Conservation (phyloP, 2,329 filamentous ascomycete species). For the Passalora sequoiae region DNA sequence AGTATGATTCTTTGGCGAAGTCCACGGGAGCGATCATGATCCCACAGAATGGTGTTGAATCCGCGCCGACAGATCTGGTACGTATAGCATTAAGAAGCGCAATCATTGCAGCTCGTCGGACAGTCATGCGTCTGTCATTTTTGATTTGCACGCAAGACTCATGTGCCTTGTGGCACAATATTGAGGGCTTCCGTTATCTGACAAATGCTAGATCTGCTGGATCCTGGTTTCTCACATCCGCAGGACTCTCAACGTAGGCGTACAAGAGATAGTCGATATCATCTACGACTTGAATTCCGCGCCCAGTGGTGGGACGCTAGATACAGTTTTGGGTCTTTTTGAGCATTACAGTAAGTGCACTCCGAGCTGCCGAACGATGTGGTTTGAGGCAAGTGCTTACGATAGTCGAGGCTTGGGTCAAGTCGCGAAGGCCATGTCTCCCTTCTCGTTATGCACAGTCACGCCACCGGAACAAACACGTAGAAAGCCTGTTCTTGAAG, state of each 20-base stretch:
- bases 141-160: too few species aligned
- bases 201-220: conserved; percentile 38
- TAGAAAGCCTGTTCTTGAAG: conserved; percentile 34
- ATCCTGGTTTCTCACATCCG: conserved; percentile 51
- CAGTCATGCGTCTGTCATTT: too few species aligned
- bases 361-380: too few species aligned
- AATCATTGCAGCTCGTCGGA: too few species aligned
- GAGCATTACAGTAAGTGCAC: conserved; percentile 39
- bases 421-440: conserved; percentile 44
- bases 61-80: conserved; percentile 53
- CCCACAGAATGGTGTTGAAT: conserved; percentile 57
- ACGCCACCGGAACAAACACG: conserved; percentile 32
- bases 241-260: conserved; percentile 44
- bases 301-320: conserved; percentile 56
- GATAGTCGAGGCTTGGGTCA: conserved; percentile 40
- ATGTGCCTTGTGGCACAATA: too few species aligned
- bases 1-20: conserved; percentile 57
- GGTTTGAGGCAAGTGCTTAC: too few species aligned
- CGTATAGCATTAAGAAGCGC: neutral
- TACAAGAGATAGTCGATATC: conserved; percentile 48
- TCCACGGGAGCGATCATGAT: conserved; percentile 58
- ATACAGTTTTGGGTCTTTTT: conserved; percentile 58
- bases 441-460: conserved; percentile 49
- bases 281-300: conserved; percentile 52
- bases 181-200: too few species aligned